Evolutionary conservation across 495 filamentous ascomycete species (phyloP).

Genomic region (Choiromyces venosus): DNA sequence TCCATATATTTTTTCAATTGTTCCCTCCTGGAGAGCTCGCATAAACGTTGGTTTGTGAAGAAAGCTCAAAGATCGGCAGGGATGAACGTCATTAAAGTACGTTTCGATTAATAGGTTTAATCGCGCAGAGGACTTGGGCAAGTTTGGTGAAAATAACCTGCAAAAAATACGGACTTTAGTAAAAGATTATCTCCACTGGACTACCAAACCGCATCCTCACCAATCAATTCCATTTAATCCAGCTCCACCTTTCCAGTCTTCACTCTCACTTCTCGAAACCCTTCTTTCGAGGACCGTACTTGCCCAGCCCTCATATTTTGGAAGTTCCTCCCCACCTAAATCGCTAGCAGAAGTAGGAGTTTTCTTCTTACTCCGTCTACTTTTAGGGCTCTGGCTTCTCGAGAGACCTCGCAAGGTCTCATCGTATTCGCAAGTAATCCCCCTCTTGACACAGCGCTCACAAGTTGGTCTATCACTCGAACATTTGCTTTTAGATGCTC

Average conservation of each 20-base stretch:
- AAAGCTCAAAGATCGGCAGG: not conserved
- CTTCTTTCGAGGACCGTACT: not conserved
- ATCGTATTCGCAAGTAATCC: not conserved
- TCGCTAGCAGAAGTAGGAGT: not conserved
- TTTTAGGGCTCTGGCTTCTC: not conserved
- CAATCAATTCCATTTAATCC: not conserved
- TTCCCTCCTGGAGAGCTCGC: not conserved
- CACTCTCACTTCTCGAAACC: not conserved
- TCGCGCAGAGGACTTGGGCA: not conserved
- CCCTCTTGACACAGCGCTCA: not conserved
- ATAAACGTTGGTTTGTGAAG: not conserved
- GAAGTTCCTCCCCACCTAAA: not conserved
- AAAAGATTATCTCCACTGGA: not conserved
- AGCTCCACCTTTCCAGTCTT: not conserved
- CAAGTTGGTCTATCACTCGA: not conserved
- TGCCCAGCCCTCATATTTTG: not conserved
- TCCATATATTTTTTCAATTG: not conserved
- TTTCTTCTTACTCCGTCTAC: not conserved
- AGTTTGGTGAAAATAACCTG: not conserved
- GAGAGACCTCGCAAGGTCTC: not conserved
- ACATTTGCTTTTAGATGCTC: conserved; percentile 3
- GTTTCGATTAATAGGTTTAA: not conserved
- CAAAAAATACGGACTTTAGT: conserved; percentile 1
- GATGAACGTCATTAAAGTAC: not conserved
- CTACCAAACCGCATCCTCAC: not conserved